Percentiles rank a stretch among this genome's conserved stretches.
phyloP scores from a whole-genome alignment of 768 basidiomycete genomes.

The Trametes punicea region DNA sequence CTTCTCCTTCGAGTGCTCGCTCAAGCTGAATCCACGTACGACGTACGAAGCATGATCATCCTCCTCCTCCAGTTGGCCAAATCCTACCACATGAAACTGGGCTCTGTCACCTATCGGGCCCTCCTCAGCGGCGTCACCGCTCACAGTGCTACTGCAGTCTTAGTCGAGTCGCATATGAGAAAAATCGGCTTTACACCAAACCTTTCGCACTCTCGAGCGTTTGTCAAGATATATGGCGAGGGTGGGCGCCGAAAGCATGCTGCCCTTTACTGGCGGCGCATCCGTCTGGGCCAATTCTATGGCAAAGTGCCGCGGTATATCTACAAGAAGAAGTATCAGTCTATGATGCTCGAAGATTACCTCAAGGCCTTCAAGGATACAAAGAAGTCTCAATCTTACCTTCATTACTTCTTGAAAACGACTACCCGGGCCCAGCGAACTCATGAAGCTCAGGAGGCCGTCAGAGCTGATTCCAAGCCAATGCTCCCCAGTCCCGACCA shows the following conservation, averaged over 20 bases:
- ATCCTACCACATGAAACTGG: not conserved
- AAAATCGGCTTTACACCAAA: not conserved
- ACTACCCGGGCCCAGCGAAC: not conserved
- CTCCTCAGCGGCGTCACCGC: not conserved
- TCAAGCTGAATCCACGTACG: not conserved
- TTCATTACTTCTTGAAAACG: not conserved
- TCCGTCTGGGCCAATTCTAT: not conserved
- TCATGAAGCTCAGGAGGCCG: not conserved
- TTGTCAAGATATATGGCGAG: slow-evolving; percentile 1
- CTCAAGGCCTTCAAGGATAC: not conserved
- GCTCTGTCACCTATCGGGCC: not conserved
- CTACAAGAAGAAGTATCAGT: not conserved
- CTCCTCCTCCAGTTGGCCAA: slow-evolving; percentile 2
- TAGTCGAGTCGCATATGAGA: slow-evolving; percentile 5
- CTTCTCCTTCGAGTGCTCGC: slow-evolving; percentile 10
- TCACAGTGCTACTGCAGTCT: not conserved
- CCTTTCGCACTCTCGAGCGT: slow-evolving; percentile 1
- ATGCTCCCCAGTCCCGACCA: not conserved
- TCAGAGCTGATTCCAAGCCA: not conserved
- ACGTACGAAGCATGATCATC: not conserved
- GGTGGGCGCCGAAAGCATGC: not conserved
- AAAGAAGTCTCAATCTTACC: not conserved
- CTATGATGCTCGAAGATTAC: slow-evolving; percentile 1
- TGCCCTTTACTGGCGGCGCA: slow-evolving; percentile 7
- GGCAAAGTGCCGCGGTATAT: not conserved